A percentile compares a stretch with the other conserved stretches of the same genome.
These are phyloP conservation scores for Hygrocybe coccinea DNA, from an alignment of 768 basidiomycete genomes.

Conservation along the genomic window DNA sequence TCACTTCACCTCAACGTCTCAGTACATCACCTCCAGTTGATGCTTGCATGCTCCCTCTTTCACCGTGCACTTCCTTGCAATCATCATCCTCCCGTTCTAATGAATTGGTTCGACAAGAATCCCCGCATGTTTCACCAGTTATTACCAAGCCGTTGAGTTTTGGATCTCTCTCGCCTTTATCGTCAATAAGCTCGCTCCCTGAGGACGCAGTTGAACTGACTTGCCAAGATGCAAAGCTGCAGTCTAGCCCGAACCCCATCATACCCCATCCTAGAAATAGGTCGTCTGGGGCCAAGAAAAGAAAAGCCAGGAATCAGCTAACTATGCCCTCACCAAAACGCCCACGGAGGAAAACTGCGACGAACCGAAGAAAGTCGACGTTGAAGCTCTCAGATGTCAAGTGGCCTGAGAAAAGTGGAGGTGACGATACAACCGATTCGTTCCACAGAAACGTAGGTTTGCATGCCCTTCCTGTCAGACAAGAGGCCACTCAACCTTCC, in stretches of 20 bases:
- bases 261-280: neutral
- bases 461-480: neutral
- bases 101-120: neutral
- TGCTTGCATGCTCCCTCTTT: no score
- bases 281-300: slow-evolving; percentile 1
- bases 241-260: neutral
- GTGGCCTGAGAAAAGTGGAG: slow-evolving; percentile 27
- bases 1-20: no score
- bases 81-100: no score
- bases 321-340: neutral
- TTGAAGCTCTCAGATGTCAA: neutral
- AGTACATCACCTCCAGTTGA: no score
- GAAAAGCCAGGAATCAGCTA: slow-evolving; percentile 1
- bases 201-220: neutral
- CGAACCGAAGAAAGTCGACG: neutral
- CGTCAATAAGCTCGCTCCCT: neutral
- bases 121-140: neutral
- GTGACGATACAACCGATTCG: slow-evolving; percentile 17
- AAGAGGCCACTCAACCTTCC: neutral
- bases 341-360: neutral
- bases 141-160: neutral
- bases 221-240: neutral
- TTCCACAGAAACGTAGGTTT: slow-evolving; percentile 30
- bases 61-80: no score
- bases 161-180: neutral